Evolutionary conservation across 1,284 basidiomycete genomes (phyloP).

Genomic region (Papiliotrema laurentii): DNA sequence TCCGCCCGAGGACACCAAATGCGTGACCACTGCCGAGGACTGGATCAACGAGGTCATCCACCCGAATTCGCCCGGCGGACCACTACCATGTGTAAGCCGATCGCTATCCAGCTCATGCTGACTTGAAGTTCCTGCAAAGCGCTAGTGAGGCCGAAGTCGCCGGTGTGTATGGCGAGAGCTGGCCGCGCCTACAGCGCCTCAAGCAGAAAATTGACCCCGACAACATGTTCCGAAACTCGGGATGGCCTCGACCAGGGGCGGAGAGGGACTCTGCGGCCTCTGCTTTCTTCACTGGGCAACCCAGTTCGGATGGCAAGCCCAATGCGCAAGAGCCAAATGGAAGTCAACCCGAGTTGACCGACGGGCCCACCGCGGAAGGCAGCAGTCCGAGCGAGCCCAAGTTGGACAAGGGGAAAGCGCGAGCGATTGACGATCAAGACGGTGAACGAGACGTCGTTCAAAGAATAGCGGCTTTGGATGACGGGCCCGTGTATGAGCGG

Average conservation of each 20-base stretch:
- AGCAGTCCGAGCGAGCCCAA: no score
- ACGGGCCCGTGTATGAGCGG: no score
- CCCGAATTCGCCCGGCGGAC: conserved; percentile 66
- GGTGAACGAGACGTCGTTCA: no score
- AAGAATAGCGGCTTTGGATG: no score
- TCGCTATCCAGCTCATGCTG: neutral
- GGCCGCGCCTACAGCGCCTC: conserved; percentile 61
- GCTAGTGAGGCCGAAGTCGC: conserved; percentile 24
- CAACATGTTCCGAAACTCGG: conserved; percentile 63
- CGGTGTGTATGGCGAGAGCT: conserved; percentile 66
- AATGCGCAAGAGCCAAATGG: no score
- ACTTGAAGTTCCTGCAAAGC: conserved; percentile 60
- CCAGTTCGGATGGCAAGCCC: no score
- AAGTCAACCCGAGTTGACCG: no score
- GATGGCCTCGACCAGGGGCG: conserved; percentile 58
- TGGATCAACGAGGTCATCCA: conserved; percentile 71
- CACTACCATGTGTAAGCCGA: conserved; percentile 68
- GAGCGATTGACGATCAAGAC: no score
- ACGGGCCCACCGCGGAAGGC: no score
- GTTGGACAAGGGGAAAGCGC: no score
- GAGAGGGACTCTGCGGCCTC: no score
- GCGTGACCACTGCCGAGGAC: conserved; percentile 74
- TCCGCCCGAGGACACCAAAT: conserved; percentile 64
- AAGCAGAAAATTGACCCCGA: conserved; percentile 70
- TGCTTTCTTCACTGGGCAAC: no score